Evolutionary conservation across 495 filamentous ascomycete genomes (phyloP).

Genomic region (Podospora anserina): DNA sequence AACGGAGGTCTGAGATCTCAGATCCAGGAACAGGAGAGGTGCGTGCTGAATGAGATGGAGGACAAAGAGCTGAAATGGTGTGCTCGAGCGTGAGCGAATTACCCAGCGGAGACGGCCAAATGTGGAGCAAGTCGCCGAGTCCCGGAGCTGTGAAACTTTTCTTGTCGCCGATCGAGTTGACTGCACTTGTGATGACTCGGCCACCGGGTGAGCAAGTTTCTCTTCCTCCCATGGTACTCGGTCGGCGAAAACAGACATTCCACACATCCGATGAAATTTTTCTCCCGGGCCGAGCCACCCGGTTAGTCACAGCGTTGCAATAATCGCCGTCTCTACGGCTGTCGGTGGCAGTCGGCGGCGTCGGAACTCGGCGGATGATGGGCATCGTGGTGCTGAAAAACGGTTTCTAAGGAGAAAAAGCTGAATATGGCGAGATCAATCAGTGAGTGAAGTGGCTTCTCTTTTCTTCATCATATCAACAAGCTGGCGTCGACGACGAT

Average conservation of each 20-base stretch:
- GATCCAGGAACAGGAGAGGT: background rate
- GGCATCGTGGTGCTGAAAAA: too few relatives aligned
- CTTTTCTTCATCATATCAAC: too few relatives aligned
- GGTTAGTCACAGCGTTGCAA: background rate
- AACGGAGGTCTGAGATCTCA: background rate
- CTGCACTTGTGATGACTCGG: background rate
- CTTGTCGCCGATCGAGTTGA: too few relatives aligned
- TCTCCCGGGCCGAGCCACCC: background rate
- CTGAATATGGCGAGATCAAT: too few relatives aligned
- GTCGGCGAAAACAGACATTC: background rate
- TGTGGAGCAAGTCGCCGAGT: conserved; percentile 2
- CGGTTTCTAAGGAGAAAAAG: too few relatives aligned
- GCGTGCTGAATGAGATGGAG: background rate
- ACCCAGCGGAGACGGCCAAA: background rate
- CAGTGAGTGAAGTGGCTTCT: too few relatives aligned
- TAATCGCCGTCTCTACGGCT: background rate
- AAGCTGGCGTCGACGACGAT: too few relatives aligned
- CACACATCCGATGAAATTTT: background rate
- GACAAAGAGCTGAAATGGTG: conserved; percentile 1
- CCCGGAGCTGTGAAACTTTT: background rate
- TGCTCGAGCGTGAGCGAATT: conserved; percentile 6
- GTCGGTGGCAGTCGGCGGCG: background rate
- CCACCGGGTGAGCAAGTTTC: background rate
- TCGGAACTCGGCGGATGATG: background rate
- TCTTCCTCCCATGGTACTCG: background rate